Evolutionary conservation across 1,284 basidiomycete genomes (phyloP).

Genomic region (Ustilago curta): DNA sequence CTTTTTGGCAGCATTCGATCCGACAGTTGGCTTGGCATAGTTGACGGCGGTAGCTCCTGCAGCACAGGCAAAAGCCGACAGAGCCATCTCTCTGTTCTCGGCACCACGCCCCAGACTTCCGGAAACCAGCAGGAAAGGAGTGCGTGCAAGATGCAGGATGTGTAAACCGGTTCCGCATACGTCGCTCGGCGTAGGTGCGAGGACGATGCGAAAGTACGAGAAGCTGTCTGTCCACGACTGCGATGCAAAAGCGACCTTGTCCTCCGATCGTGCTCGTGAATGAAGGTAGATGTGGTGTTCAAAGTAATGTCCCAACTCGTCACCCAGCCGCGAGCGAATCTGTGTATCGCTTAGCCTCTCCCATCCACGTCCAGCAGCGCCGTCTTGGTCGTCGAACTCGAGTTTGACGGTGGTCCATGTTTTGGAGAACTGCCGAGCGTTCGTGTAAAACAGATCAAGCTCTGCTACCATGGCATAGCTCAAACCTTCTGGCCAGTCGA

Average conservation of each 20-base stretch:
- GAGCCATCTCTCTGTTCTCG: constrained; percentile 46
- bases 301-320: constrained; percentile 54
- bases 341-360: constrained; percentile 33
- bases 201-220: constrained; percentile 52
- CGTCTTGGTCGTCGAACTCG: constrained; percentile 48
- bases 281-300: constrained; percentile 54
- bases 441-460: constrained; percentile 37
- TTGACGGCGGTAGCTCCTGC: constrained; percentile 44
- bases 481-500: constrained; percentile 59
- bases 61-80: constrained; percentile 45
- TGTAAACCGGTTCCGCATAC: constrained; percentile 49
- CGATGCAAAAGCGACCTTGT: background rate
- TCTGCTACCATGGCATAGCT: constrained; percentile 56
- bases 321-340: constrained; percentile 34
- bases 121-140: constrained; percentile 48
- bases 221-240: constrained; percentile 39
- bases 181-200: constrained; percentile 38
- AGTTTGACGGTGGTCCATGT: constrained; percentile 50
- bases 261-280: constrained; percentile 9
- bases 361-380: constrained; percentile 23
- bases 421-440: constrained; percentile 20
- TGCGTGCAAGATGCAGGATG: constrained; percentile 47
- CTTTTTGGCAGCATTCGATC: constrained; percentile 28
- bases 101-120: constrained; percentile 42
- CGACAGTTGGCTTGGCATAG: constrained; percentile 30